Conservation (phyloP, 2,329 filamentous ascomycete species). For the Fusarium sulawesiense region DNA sequence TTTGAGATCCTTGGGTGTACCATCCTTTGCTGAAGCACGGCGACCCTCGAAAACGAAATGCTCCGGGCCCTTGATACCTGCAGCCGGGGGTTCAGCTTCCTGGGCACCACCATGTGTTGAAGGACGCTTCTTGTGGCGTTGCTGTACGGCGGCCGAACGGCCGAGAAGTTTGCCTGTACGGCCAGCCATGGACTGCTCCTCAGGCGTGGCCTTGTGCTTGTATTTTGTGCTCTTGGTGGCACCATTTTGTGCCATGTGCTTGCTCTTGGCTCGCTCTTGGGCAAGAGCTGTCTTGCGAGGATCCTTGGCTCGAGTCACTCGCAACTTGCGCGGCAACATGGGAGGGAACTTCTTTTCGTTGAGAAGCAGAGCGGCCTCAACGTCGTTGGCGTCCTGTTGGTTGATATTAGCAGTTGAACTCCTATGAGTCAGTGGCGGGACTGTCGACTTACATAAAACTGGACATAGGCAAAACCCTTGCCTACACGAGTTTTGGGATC, state of each 20-base stretch:
- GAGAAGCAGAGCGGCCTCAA: constrained; percentile 89
- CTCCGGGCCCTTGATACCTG: constrained; percentile 68
- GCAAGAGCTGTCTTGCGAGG: constrained; percentile 69
- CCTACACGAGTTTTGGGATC: constrained; percentile 92
- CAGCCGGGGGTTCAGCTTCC: constrained; percentile 21
- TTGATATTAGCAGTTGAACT: constrained; percentile 9
- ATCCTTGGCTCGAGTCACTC: constrained; percentile 87
- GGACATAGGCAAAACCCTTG: constrained; percentile 97
- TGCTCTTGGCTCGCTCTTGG: constrained; percentile 49
- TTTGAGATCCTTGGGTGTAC: constrained; percentile 71
- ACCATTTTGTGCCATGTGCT: constrained; percentile 52
- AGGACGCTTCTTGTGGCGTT: constrained; percentile 49
- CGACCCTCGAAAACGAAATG: constrained; percentile 84
- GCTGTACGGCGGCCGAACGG: constrained; percentile 69
- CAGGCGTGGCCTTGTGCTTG: constrained; percentile 75
- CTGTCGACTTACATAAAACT: constrained; percentile 75
- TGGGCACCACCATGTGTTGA: constrained; percentile 38
- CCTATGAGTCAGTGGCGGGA: background rate
- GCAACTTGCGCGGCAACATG: constrained; percentile 87
- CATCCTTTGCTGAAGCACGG: constrained; percentile 75
- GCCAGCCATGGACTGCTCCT: constrained; percentile 78
- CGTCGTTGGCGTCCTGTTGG: constrained; percentile 79
- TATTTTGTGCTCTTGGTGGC: constrained; percentile 64
- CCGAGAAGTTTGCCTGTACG: constrained; percentile 80
- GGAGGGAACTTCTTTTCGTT: constrained; percentile 94